A percentile compares a stretch with the other conserved stretches of the same genome.
phyloP scores from a whole-genome alignment of 768 basidiomycete species.

The Amanita rimosa region DNA sequence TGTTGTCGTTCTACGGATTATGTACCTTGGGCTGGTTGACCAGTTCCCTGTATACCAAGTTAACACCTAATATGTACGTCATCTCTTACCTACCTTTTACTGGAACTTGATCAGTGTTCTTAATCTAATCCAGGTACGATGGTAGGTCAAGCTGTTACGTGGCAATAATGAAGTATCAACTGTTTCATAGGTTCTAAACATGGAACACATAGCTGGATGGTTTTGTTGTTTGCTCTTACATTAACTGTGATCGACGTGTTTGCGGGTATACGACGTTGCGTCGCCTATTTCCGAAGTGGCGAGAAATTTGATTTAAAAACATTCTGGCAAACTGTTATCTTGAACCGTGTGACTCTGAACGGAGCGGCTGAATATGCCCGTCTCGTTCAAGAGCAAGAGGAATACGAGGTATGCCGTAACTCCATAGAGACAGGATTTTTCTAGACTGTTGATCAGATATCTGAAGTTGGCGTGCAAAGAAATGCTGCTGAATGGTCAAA shows the following conservation, averaged over 20 bases:
- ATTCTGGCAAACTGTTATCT: conserved; percentile 49
- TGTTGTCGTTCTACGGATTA: conserved; percentile 54
- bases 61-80: conserved; percentile 76
- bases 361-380: conserved; percentile 41
- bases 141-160: conserved; percentile 21
- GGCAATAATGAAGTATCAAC: not conserved
- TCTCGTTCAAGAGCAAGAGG: conserved; percentile 46
- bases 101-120: conserved; percentile 10
- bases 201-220: conserved; percentile 45
- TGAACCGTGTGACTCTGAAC: conserved; percentile 25
- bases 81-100: conserved; percentile 9
- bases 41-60: conserved; percentile 61
- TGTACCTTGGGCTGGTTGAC: conserved; percentile 53
- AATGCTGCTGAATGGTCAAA: conserved; percentile 47
- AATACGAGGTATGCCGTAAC: conserved; percentile 37
- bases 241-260: conserved; percentile 41
- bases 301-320: conserved; percentile 32
- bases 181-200: conserved; percentile 36
- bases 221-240: conserved; percentile 25
- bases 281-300: conserved; percentile 32
- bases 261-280: conserved; percentile 35
- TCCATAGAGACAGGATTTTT: conserved; percentile 18
- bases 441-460: conserved; percentile 13
- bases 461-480: conserved; percentile 19
- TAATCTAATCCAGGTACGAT: conserved; percentile 50